Base-by-base conservation (phyloP, 2,329 filamentous ascomycete species). In the Dactylellina sp. region DNA sequence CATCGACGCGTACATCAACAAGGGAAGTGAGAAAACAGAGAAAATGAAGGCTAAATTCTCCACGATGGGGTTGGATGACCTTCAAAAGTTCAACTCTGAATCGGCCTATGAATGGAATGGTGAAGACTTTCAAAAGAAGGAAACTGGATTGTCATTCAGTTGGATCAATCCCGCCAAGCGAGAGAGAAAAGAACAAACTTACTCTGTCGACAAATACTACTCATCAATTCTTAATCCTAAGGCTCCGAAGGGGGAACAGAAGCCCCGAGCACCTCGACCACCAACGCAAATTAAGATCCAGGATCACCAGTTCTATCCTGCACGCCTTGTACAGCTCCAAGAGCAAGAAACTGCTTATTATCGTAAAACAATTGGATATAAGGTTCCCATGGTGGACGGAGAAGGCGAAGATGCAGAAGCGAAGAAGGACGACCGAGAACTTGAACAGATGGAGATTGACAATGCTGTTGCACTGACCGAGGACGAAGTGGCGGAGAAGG, bases 131-230 rank as follows among this genome's bases (percentile, higher is more conserved):
- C 91, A 93, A 60, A 91, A 91, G 70, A 88, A 89, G 80, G 96
- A 96, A 83, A 96, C 96, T 81, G 92, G 96, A 55, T 92, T 97
- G 76, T 92, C 92, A 53, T 87, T 97, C 76, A 93, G 85, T 79
- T 99, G 96, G 96, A 99, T 99, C 83, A 97, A 99, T 79, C 96
- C 95, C 1, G 89, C 94, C 14, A 99, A 99, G 85, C 93, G 95
- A 81, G 96, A 99, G 83, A 91, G 95, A 79, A 99, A 98, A 82
- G 94, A 98, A 80, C 93, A 97, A 80, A 93, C 92, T 3, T 99
- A 99, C 81, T 97, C 94, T 0, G 97, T 99, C 84, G 96, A 99
- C 81, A 96, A 97, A 81, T 99, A 99, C 83, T 99, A 98, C 83
- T 90, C 94, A 77, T 89, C 96, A 79, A 87, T 99, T 79, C 91